Base-by-base conservation (phyloP, 2,329 filamentous ascomycete genomes). In the Pseudopyrenochaeta lycopersici region DNA sequence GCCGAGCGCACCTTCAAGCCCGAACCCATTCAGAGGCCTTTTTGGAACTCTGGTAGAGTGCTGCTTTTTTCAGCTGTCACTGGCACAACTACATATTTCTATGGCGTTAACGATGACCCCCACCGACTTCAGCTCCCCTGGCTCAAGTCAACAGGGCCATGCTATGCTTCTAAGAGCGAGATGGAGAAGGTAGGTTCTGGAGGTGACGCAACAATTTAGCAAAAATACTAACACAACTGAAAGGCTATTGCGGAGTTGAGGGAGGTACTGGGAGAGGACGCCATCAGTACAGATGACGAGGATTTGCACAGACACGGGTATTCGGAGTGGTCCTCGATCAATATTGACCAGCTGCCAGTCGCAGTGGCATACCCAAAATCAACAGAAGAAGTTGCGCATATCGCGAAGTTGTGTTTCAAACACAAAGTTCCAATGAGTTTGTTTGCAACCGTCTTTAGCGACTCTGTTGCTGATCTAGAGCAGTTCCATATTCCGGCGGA, bases 401-500 rank as follows among this genome's bases (percentile, higher is more conserved):
- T 91, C 51, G 88, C 86, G 29, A 82, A 88, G 60, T 81, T 93
- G 49, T 97, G 92, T 77, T 82, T 90, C 77, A 89, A 89, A 72
- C 88, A 92, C 75, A 87, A 84, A 14, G 85, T 97, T 48, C 93
- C 93, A 1, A 90, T 97, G 78, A 78, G 75, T 77, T 68, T 39
- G 72, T 50, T 14, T 11, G 20, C 9, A 1, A 9, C 5, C 27
- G 30, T 9, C 35, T 15, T n/a, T n/a, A 1, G 29, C 38, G 4
- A 1, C 2, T 6, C 30, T 17, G 14, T 20, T 39, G 38, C 45
- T 60, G 29, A 60, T 21, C 9, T 7, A 1, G 27, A 30, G 21
- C 38, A 77, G 90, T 95, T 54, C 89, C 91, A 0, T 97, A 90
- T 71, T 95, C 91, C 0, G 92, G 92, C 2, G 93, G 92, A 12